Conservation (phyloP, 225 moss, liverwort and hornwort genomes). For the Sphagnum contortum region DNA sequence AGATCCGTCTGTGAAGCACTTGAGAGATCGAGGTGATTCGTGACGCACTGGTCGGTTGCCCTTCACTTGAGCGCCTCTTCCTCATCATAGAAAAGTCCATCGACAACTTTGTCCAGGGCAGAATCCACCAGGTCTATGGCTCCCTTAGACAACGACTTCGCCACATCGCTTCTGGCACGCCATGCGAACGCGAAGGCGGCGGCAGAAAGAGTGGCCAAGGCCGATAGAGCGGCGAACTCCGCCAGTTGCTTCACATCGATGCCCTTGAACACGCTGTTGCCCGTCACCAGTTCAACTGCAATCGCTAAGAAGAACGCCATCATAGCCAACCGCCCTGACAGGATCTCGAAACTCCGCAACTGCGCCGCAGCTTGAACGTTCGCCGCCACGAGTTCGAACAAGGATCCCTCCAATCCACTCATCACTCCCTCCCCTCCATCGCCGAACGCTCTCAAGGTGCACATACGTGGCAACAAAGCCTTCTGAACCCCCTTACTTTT, state of each 20-base stretch:
- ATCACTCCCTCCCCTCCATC: conserved; percentile 68
- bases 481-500: no score
- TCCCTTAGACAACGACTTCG: conserved; percentile 58
- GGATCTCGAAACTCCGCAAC: conserved; percentile 80
- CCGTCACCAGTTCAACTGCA: conserved; percentile 69
- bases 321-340: conserved; percentile 93
- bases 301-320: conserved; percentile 85
- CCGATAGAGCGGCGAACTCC: conserved; percentile 62
- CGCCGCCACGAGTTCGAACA: conserved; percentile 91
- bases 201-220: conserved; percentile 60
- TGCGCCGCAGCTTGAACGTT: conserved; percentile 84
- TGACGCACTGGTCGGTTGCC: no score
- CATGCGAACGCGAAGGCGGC: conserved; percentile 85
- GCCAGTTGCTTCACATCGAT: conserved; percentile 54
- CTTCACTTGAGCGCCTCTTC: conserved; percentile 28
- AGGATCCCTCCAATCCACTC: conserved; percentile 65
- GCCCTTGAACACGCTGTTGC: conserved; percentile 80
- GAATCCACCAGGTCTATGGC: conserved; percentile 77
- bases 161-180: conserved; percentile 77
- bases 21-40: no score
- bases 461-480: conserved; percentile 80
- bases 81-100: conserved; percentile 94
- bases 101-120: conserved; percentile 80
- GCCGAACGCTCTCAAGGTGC: conserved; percentile 87
- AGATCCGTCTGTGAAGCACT: no score